Base-by-base conservation (phyloP, 2,329 filamentous ascomycete genomes). In the Alternaria angustiovoidea region DNA sequence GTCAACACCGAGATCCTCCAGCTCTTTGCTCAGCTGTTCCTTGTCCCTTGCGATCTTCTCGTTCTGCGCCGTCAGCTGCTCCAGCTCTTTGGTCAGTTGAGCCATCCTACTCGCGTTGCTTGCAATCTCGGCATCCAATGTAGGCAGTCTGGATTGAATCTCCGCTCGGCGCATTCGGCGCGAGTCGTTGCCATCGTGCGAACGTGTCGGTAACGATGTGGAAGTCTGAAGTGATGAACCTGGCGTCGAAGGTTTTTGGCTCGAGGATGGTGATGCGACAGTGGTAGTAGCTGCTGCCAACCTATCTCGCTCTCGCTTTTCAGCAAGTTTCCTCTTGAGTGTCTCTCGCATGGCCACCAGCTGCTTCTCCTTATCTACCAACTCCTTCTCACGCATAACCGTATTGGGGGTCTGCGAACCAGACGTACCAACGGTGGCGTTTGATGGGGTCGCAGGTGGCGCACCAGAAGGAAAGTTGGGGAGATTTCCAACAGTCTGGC, bases 1-100 rank as follows among this genome's bases (percentile, higher is more conserved):
- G 56, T 85, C 81, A 41, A 83, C 69, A 39, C 81, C 81, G 20
- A 86, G 75, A 51, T 71, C 73, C 59, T 82, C 80, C n/a, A 86
- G 74, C 64, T 86, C 84, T 32, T 80, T 75, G 5, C 81, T 70
- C 42, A 86, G 80, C 46, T 78, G 75, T 54, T 78, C 75, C 63
- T 80, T 78, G 42, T 75, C 81, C 68, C 67, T 78, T 69, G 74
- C 77, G 63, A 75, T 78, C 71, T 67, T 81, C 76, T 71, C 70
- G 48, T 78, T 77, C 16, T 78, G 70, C 14, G 74, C 68, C 46
- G 74, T 73, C 7, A 81, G 70, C 52, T 80, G 78, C 8, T 80
- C 78, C 52, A 85, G 81, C 61, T 86, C 82, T 30, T 76, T 76
- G 11, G 80, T 61, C 6, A 85, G 63, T 46, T 76, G 74, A 18